Evolutionary conservation across 2,329 filamentous ascomycete genomes (phyloP), one percentile per base, ranked within the genome.

Genomic region (Ascochyta koolunga): DNA sequence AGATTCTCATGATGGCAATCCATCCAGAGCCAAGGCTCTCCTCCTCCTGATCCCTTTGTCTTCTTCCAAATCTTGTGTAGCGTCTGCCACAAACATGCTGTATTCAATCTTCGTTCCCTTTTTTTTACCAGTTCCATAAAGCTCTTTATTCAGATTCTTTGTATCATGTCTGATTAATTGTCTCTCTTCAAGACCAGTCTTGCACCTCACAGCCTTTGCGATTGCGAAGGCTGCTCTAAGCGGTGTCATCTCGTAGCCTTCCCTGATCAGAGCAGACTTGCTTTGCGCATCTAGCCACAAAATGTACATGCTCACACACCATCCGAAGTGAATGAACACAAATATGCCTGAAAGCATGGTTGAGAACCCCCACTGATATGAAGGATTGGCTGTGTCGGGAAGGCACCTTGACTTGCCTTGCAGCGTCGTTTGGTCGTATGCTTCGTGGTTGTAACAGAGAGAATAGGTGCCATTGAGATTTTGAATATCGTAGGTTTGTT

Each of bases 341-440:
- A 74, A 67, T 4, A 70, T 32, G 3, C 62, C 68, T 2, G 69
- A 61, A 7, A 75, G 58, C 58, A 74, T 64, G 29, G 71, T 70
- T 0, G 69, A 70, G 56, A 76, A 77, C 8, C 74, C 74, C 74
- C 73, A 77, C 50, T 70, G 39, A 36, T 76, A 76, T 0, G 60
- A 44, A 5, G 60, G 59, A 11, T 65, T 41, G 4, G 54, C 52
- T 0, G 66, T 69, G 48, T 73, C 65, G 16, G 71, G 69, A 0
- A 74, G 58, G 42, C 68, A 73, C 0, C 62, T 62, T 4, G 57
- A 47, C 29, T 58, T 58, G 9, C 56, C 44, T 0, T n/a, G n/a
- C 19, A 69, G 37, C 9, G 41, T 50, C 3, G 0, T 2, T 10
- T 15, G 29, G 10, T 43, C 31, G 52, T 67, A 71, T 41, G 47